A percentile compares a stretch with the other conserved stretches of the same genome.
phyloP scores from a whole-genome alignment of 768 basidiomycete species.

The Naganishia onofrii region DNA sequence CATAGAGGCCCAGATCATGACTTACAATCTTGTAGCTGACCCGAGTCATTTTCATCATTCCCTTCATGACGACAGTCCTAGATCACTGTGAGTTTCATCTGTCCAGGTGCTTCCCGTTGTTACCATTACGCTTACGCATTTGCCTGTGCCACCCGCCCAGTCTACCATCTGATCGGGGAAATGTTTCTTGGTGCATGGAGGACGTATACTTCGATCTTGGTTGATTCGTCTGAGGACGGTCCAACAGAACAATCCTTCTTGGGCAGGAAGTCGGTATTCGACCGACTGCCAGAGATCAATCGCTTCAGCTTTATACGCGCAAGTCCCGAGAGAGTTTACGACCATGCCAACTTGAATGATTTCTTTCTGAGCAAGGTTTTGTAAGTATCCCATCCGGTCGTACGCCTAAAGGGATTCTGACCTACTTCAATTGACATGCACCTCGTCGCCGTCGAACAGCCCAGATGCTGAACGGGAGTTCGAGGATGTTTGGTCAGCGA shows the following conservation, averaged over 20 bases:
- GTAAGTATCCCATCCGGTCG: conserved; percentile 28
- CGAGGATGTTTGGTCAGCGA: conserved; percentile 31
- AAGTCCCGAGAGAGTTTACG: conserved; percentile 28
- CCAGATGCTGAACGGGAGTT: conserved; percentile 35
- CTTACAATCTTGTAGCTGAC: neutral
- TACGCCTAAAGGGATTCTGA: neutral
- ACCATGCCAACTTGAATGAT: conserved; percentile 36
- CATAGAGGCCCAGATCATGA: neutral
- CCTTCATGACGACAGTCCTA: conserved; percentile 27
- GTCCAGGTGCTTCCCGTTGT: too few species aligned
- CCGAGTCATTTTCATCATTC: neutral
- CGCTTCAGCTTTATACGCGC: conserved; percentile 20
- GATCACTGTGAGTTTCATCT: conserved; percentile 33
- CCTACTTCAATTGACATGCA: neutral
- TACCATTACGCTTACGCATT: neutral
- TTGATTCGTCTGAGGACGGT: conserved; percentile 23
- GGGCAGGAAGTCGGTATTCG: neutral
- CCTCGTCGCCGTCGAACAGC: conserved; percentile 21
- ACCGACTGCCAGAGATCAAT: conserved; percentile 3
- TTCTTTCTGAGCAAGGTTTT: conserved; percentile 41
- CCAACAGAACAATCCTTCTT: conserved; percentile 22
- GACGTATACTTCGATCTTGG: conserved; percentile 34
- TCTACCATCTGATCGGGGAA: conserved; percentile 43
- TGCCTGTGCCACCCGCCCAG: too few species aligned
- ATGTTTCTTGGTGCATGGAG: conserved; percentile 39